Evolutionary conservation across 2,329 filamentous ascomycete genomes (phyloP), one percentile per base, ranked within the genome.

Genomic region (Septoria petroselini): DNA sequence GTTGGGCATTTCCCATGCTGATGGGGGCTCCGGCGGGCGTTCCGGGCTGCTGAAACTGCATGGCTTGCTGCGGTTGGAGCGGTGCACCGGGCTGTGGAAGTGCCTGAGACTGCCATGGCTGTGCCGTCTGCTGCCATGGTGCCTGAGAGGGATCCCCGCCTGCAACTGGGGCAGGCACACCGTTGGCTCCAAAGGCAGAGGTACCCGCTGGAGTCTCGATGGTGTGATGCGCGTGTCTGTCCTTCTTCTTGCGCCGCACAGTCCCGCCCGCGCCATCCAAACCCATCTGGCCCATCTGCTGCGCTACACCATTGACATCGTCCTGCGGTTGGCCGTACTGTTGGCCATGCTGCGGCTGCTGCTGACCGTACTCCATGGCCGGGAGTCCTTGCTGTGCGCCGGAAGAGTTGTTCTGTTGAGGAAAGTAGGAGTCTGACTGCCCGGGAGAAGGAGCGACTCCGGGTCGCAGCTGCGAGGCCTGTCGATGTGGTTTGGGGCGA

Each of bases 211-310:
- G 77, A 17, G 86, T 82, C 58, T 91, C 88, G 45, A 97, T 81
- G 31, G 82, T 85, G 69, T 97, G 91, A 70, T 95, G 87, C 57
- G 91, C 91, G 71, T 97, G 91, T 52, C 89, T 82, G 68, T 96
- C 86, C 78, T 95, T 96, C 82, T 95, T 97, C 70, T 77, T 86
- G 42, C 73, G 70, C 30, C 82, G 73, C 57, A 69, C 68, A 52
- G 69, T 69, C 30, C 82, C 72, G 57, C 68, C 71, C 53, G 68
- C 68, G 52, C 64, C 78, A 50, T 71, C 82, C 59, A 95, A 73
- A 33, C 78, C 83, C 79, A 94, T 81, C 53, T 82, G 83, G 34
- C 84, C 84, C 84, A 95, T 86, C 69, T 94, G 89, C 48, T 82
- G 78, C 39, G 83, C 78, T 52, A 89, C 68, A 12, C 74, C 75